Evolutionary conservation across 106 monocot genomes (phyloP), one percentile per base, ranked within the genome.

Genomic region (Narthecium ossifragum): DNA sequence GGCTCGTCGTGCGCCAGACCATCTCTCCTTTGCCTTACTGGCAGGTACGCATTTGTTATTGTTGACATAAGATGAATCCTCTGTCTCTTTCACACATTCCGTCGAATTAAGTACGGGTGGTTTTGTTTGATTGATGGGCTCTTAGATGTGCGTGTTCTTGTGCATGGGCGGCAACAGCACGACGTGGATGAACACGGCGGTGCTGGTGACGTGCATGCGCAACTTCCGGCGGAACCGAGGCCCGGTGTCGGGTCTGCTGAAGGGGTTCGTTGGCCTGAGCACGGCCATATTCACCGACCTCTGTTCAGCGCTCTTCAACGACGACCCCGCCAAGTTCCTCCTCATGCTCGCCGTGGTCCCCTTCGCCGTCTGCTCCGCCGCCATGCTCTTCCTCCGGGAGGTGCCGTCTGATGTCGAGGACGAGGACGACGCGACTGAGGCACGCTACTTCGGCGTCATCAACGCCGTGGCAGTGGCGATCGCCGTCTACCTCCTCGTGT

Each of bases 101-200:
- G 0, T 26, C 65, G 34, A 67, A 15, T 43, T n/a, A n/a, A n/a
- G n/a, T n/a, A n/a, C n/a, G 47, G 13, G 34, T 54, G 6, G 22
- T 34, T n/a, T n/a, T n/a, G n/a, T n/a, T n/a, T 56, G 25, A 29
- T 57, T 46, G 25, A 46, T 26, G 0, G 34, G 4, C 11, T 13
- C 4, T 32, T 70, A 88, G 94, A 94, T 94, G 90, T 94, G 90
- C 65, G 64, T 94, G 9, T 75, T 83, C 62, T 53, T 94, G 50
- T 94, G 94, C 61, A 51, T 94, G 77, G 94, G 90, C 7, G 94
- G 94, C 26, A 94, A 94, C 72, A 89, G 85, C 75, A 83, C 85
- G 12, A 94, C 89, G 29, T 94, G 93, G 93, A 89, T 94, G 93
- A 94, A 94, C 89, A 94, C 93, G 33, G 93, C 93, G 59, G 89